Evolutionary conservation across 2,329 filamentous ascomycete genomes (phyloP), one percentile per base, ranked within the genome.

Genomic region (Hypoxylon sp.): DNA sequence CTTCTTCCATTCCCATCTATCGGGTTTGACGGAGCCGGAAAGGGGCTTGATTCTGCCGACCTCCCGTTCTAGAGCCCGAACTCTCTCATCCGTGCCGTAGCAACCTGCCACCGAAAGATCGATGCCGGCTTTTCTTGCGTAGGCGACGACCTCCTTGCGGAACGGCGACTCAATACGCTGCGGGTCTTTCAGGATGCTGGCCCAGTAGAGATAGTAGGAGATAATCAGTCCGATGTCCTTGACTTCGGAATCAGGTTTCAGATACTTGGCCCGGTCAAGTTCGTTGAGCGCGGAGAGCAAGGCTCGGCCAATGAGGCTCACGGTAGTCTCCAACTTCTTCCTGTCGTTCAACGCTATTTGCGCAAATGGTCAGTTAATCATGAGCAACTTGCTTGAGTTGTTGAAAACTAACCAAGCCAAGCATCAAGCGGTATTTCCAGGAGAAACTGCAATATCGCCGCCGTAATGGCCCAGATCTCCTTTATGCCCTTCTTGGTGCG

Each of bases 51-150:
- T 65, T n/a, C 34, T 65, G 23, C 57, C 70, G 19, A 51, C 14
- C 19, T 75, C 71, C 1, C 75, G 65, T 61, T 72, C 64, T 12
- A 81, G 59, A 5, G 68, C 56, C 2, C 23, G 30, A 2, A 81
- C 76, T 39, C 80, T 75, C 30, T 73, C 65, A 7, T 68, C 67
- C 29, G 65, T 61, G 45, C 57, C 68, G 53, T 63, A 65, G 32
- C 58, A 58, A 30, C 67, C 64, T 2, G 55, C 54, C n/a, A 57
- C 48, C 39, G 59, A 54, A 11, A 73, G 60, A 37, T 74, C 68
- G 45, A 74, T 51, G 34, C 65, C 60, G 19, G 71, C 70, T 19
- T 68, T 71, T 57, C 67, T 69, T 25, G 70, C 72, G 41, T 73
- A 74, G n/a, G 63, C 64, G 16, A 74, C 30, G 43, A 66, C 51